phyloP scores from a whole-genome alignment of 2,329 filamentous ascomycete genomes.

The Ascocoryne sarcoides region DNA sequence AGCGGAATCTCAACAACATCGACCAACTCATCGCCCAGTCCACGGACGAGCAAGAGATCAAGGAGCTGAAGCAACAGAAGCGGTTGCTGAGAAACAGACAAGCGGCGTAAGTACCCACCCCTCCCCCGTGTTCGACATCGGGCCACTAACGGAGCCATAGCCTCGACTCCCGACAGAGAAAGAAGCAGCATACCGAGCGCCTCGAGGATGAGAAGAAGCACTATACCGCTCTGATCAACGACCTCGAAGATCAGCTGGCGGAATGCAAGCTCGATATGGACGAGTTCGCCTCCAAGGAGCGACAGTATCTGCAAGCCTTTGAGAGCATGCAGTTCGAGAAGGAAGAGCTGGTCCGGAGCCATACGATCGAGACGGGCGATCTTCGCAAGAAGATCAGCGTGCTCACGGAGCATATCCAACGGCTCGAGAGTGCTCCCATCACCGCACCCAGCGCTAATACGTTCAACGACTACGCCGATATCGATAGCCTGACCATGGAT shows the following conservation, averaged over 20 bases:
- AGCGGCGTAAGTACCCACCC: slow-evolving; percentile 66
- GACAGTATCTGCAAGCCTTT: slow-evolving; percentile 66
- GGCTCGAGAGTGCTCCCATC: slow-evolving; percentile 56
- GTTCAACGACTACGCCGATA: slow-evolving; percentile 69
- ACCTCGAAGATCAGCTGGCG: slow-evolving; percentile 69
- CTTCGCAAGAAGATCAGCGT: slow-evolving; percentile 88
- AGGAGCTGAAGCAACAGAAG: slow-evolving; percentile 98
- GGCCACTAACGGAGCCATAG: slow-evolving; percentile 37
- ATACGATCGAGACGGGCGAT: slow-evolving; percentile 84
- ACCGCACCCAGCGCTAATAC: slow-evolving; percentile 41
- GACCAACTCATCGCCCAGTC: slow-evolving; percentile 85
- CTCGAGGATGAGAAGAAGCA: slow-evolving; percentile 96
- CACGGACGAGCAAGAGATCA: slow-evolving; percentile 85
- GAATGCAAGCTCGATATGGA: slow-evolving; percentile 61
- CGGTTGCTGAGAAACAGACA: slow-evolving; percentile 88
- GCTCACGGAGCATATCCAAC: slow-evolving; percentile 63
- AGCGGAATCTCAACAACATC: slow-evolving; percentile 90
- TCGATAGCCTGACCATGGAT: slow-evolving; percentile 77
- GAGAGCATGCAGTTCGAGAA: slow-evolving; percentile 75
- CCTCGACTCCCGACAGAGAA: slow-evolving; percentile 91
- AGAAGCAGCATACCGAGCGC: slow-evolving; percentile 96
- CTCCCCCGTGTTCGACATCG: slow-evolving; percentile 6
- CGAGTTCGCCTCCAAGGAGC: slow-evolving; percentile 63
- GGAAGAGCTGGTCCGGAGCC: slow-evolving; percentile 78
- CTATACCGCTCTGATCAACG: slow-evolving; percentile 65